Evolutionary conservation across 129 eudicot genomes (phyloP), one percentile per base, ranked within the genome.

Genomic region (Kitagawia praeruptora): DNA sequence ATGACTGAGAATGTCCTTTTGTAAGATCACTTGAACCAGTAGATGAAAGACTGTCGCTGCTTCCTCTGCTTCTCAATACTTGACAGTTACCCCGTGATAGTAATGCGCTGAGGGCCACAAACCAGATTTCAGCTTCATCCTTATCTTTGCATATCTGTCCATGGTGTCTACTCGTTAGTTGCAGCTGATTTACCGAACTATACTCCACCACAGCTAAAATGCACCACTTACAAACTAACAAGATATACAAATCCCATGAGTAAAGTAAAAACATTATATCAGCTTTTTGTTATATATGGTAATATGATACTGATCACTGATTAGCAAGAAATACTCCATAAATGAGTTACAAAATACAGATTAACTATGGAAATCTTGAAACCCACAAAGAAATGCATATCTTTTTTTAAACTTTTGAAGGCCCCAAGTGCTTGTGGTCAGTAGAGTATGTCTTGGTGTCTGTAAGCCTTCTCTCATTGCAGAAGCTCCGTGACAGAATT

Each of bases 61-160:
- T 82, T 49, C 69, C 82, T 28, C 78, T 83, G 44, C 41, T 75
- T 82, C 80, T 82, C 80, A 85, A 79, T 19, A 58, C 86, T 75
- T 82, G 86, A 51, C 70, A 23, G 67, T 81, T 85, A 75, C 75
- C 76, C 75, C 81, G 87, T 79, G 90, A 84, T 47, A 86, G 74
- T 85, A 90, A 47, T 75, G 87, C 87, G 39, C 71, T 76, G 23
- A 90, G 88, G 76, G 89, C 89, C 84, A 81, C 81, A 84, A 88
- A 88, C 96, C 96, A 90, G 79, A 82, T 79, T 82, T 90, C 96
- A 67, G 96, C 89, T 82, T 90, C 96, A 84, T 83, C 87, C 81
- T 88, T 90, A 64, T 90, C 87, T 82, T 90, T 90, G 81, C 96
- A 90, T 78, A 90, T 90, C 92, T 90, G 92, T 70, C 42, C 84